A percentile compares a stretch with the other conserved stretches of the same genome.
phyloP scores from a whole-genome alignment of 2,329 filamentous ascomycete genomes.

The Leptodontidium sp. region DNA sequence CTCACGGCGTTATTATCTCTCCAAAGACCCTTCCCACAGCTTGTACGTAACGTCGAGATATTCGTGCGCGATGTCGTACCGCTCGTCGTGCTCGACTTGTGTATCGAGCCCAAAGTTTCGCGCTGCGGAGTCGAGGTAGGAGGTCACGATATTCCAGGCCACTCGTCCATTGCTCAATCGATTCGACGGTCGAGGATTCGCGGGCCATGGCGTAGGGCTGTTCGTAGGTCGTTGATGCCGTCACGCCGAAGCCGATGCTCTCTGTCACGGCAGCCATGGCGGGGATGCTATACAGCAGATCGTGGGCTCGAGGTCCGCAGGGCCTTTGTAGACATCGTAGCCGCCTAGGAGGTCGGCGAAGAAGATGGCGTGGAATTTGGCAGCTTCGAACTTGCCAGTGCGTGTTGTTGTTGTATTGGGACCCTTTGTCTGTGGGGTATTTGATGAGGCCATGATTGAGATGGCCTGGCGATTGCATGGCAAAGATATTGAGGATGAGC shows the following conservation, averaged over 20 bases:
- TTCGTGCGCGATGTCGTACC: slow-evolving; percentile 70
- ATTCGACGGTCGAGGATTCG: slow-evolving; percentile 41
- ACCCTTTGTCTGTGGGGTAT: slow-evolving; percentile 70
- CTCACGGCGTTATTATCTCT: slow-evolving; percentile 58
- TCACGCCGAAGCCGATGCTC: slow-evolving; percentile 74
- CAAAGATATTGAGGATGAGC: slow-evolving; percentile 59
- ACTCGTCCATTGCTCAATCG: slow-evolving; percentile 64
- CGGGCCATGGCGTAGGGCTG: slow-evolving; percentile 37
- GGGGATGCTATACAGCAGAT: slow-evolving; percentile 68
- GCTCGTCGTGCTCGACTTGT: slow-evolving; percentile 71
- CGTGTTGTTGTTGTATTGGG: slow-evolving; percentile 66
- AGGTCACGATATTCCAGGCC: slow-evolving; percentile 65
- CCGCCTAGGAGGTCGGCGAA: slow-evolving; percentile 72
- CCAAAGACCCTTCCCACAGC: slow-evolving; percentile 42
- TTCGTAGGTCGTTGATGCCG: slow-evolving; percentile 73
- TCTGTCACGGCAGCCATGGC: slow-evolving; percentile 74
- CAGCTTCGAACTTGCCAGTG: slow-evolving; percentile 69
- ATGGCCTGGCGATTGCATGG: slow-evolving; percentile 58
- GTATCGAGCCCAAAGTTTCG: slow-evolving; percentile 65
- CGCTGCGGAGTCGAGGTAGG: slow-evolving; percentile 72
- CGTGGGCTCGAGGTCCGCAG: slow-evolving; percentile 67
- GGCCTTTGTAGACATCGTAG: slow-evolving; percentile 74
- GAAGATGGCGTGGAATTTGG: slow-evolving; percentile 72
- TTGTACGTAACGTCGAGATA: slow-evolving; percentile 55
- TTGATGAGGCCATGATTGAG: slow-evolving; percentile 67